Evolutionary conservation across 805 yeast genomes (phyloP).

Genomic region (Metschnikowia kofuensis): DNA sequence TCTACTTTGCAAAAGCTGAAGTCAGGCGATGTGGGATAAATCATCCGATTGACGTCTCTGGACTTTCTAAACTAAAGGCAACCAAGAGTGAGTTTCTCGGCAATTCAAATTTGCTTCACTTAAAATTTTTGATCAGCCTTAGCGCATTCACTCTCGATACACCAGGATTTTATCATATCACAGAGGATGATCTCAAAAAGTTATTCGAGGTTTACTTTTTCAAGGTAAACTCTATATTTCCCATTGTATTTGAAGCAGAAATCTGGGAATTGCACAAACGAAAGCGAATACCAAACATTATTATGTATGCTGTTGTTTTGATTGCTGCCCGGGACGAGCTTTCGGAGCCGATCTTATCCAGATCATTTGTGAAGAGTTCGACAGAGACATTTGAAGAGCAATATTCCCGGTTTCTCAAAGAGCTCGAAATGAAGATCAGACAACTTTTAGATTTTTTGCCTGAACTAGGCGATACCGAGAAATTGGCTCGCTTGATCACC

Average conservation of each 20-base stretch:
- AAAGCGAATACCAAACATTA: constrained; percentile 37
- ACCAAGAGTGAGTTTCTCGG: constrained; percentile 4
- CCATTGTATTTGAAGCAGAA: constrained; percentile 38
- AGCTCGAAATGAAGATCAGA: constrained; percentile 21
- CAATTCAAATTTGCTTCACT: constrained; percentile 11
- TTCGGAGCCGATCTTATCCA: constrained; percentile 18
- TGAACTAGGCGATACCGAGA: constrained; percentile 23
- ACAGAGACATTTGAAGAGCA: constrained; percentile 6
- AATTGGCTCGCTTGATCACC: constrained; percentile 17
- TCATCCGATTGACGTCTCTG: not conserved
- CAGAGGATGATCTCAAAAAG: constrained; percentile 11
- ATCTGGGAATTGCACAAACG: constrained; percentile 34
- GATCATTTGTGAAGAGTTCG: constrained; percentile 8
- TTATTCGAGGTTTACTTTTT: constrained; percentile 38
- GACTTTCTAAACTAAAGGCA: not conserved
- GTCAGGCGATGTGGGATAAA: not conserved
- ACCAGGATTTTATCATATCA: constrained; percentile 17
- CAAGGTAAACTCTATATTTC: constrained; percentile 39
- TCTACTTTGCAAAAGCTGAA: constrained; percentile 3
- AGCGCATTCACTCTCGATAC: constrained; percentile 19
- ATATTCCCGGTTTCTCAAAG: constrained; percentile 10
- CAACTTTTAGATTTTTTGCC: constrained; percentile 22
- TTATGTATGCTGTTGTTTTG: constrained; percentile 42
- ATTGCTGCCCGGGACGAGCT: constrained; percentile 39
- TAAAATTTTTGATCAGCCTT: constrained; percentile 13